phyloP scores from a whole-genome alignment of 805 yeast species.

The Candida sanyiensis region DNA sequence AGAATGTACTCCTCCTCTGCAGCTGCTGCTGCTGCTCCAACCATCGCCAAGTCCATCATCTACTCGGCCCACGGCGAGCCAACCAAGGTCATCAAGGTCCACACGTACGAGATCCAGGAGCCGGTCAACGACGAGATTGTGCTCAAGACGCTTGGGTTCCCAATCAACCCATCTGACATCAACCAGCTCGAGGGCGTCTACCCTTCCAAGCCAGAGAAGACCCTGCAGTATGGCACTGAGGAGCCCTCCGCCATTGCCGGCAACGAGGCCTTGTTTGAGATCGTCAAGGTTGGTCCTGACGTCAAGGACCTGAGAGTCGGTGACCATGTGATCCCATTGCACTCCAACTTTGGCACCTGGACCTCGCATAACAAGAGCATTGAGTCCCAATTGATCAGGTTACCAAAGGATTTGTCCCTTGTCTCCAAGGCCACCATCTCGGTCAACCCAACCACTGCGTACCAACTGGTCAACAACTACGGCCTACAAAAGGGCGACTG shows the following conservation, averaged over 20 bases:
- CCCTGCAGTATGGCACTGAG: slow-evolving; percentile 46
- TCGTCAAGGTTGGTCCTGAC: slow-evolving; percentile 60
- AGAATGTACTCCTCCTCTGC: slow-evolving; percentile 11
- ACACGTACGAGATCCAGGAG: slow-evolving; percentile 45
- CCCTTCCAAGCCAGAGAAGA: slow-evolving; percentile 64
- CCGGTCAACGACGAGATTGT: slow-evolving; percentile 45
- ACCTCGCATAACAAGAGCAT: slow-evolving; percentile 62
- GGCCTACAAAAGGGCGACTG: slow-evolving; percentile 51
- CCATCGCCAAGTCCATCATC: slow-evolving; percentile 58
- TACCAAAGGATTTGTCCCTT: slow-evolving; percentile 41
- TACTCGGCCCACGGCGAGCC: slow-evolving; percentile 69
- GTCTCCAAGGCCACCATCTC: slow-evolving; percentile 81
- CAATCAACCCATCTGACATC: slow-evolving; percentile 87
- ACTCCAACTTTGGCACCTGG: slow-evolving; percentile 91
- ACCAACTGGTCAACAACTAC: slow-evolving; percentile 74
- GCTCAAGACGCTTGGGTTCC: slow-evolving; percentile 70
- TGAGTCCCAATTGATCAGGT: slow-evolving; percentile 47
- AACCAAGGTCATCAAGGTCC: slow-evolving; percentile 45
- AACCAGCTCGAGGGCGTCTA: slow-evolving; percentile 83
- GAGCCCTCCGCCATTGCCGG: slow-evolving; percentile 83
- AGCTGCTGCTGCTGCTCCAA: slow-evolving; percentile 12
- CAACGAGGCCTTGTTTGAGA: slow-evolving; percentile 87
- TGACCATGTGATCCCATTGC: slow-evolving; percentile 83
- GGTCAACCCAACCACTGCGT: slow-evolving; percentile 92
- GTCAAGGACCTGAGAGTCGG: slow-evolving; percentile 51